Percentiles rank a stretch among this genome's conserved stretches.
Evolutionary conservation across 2,329 filamentous ascomycete species (phyloP).

Genomic region (Aspergillus sp.): DNA sequence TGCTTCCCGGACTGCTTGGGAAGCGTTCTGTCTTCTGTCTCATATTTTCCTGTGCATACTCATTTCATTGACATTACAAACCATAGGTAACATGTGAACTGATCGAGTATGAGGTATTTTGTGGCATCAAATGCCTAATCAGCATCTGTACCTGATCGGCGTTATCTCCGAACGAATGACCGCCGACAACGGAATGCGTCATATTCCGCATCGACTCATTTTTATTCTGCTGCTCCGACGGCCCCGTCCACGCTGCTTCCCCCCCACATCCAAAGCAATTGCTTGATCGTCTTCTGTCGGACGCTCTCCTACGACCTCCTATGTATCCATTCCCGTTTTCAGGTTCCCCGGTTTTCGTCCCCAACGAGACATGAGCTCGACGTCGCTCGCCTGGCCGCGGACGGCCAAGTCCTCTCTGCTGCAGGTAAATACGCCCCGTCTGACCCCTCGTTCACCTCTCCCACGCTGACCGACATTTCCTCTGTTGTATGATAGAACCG

Average conservation of each 20-base stretch:
- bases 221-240: slow-evolving; percentile 8
- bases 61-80: too few species aligned
- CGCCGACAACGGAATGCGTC: slow-evolving; percentile 14
- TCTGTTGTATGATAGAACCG: slow-evolving; percentile 16
- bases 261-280: slow-evolving; percentile 5
- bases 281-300: background rate
- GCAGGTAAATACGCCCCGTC: slow-evolving; percentile 21
- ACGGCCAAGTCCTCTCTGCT: slow-evolving; percentile 26
- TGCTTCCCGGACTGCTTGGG: too few species aligned
- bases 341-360: slow-evolving; percentile 7
- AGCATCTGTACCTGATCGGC: background rate
- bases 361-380: slow-evolving; percentile 34
- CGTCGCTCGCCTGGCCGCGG: slow-evolving; percentile 29
- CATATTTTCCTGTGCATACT: too few species aligned
- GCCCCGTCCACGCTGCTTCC: slow-evolving; percentile 6
- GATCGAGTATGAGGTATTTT: background rate
- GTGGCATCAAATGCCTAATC: too few species aligned
- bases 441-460: slow-evolving; percentile 1
- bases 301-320: slow-evolving; percentile 6
- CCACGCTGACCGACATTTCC: background rate
- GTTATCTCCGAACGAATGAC: slow-evolving; percentile 7
- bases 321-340: slow-evolving; percentile 15
- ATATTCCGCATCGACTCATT: slow-evolving; percentile 20
- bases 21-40: too few species aligned
- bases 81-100: too few species aligned